Evolutionary conservation across 2,329 filamentous ascomycete genomes (phyloP).

Genomic region (Hypomyces rosellus): DNA sequence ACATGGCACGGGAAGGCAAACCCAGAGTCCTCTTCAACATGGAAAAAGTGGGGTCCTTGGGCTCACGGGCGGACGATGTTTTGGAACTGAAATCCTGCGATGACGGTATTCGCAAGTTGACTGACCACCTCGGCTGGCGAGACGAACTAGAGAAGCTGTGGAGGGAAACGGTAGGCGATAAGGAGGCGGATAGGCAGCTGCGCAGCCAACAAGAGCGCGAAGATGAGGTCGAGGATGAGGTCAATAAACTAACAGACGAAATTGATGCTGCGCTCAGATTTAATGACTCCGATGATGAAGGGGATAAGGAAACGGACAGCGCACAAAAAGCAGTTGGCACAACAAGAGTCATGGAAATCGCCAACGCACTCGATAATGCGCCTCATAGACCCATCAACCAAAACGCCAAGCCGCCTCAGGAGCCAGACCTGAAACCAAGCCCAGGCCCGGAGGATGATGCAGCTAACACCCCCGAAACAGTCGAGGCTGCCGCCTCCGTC

Average conservation of each 20-base stretch:
- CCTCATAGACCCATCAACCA: too few relatives aligned
- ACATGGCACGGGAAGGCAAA: conserved; percentile 50
- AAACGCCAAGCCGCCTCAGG: too few relatives aligned
- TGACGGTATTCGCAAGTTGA: conserved; percentile 68
- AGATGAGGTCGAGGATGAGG: conserved; percentile 37
- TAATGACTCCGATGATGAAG: conserved; percentile 16
- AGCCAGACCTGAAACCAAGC: too few relatives aligned
- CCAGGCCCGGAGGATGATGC: too few relatives aligned
- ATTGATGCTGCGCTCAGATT: conserved; percentile 30
- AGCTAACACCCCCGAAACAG: neutral
- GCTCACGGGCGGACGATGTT: conserved; percentile 75
- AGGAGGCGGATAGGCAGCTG: conserved; percentile 47
- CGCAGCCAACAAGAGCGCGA: conserved; percentile 23
- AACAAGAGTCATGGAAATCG: neutral
- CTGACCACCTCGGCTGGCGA: conserved; percentile 74
- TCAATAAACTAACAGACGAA: conserved; percentile 32
- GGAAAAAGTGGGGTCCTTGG: conserved; percentile 74
- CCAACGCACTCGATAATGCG: too few relatives aligned
- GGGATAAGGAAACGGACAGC: neutral
- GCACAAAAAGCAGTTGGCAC: neutral
- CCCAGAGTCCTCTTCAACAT: conserved; percentile 85
- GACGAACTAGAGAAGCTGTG: conserved; percentile 76
- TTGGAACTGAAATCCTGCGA: conserved; percentile 79
- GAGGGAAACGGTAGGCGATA: conserved; percentile 58
- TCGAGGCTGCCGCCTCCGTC: neutral